phyloP scores from a whole-genome alignment of 2,329 filamentous ascomycete genomes.

The Pseudocercospora pini-densiflorae region DNA sequence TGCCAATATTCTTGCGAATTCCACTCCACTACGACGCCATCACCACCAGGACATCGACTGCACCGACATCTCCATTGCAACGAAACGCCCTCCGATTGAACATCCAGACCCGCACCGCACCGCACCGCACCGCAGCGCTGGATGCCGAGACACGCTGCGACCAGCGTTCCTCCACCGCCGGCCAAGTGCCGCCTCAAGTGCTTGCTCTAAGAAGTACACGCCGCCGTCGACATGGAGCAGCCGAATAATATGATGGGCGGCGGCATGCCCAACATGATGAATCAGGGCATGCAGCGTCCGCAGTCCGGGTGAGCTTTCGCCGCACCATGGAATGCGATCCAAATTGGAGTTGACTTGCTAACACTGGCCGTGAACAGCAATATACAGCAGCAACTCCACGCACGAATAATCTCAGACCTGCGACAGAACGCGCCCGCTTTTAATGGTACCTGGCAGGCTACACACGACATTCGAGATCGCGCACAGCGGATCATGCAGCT shows the following conservation, averaged over 20 bases:
- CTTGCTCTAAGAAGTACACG: background rate
- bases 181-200: conserved; percentile 8
- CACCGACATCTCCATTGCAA: conserved; percentile 1
- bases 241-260: background rate
- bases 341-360: background rate
- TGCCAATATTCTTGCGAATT: background rate
- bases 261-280: conserved; percentile 8
- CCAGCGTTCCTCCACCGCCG: background rate
- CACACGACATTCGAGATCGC: conserved; percentile 36
- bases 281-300: conserved; percentile 30
- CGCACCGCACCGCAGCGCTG: conserved; percentile 7
- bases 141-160: conserved; percentile 12
- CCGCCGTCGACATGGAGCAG: conserved; percentile 15
- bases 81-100: background rate
- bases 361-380: conserved; percentile 14
- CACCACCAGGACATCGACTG: background rate
- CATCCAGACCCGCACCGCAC: conserved; percentile 4
- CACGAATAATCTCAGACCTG: conserved; percentile 35
- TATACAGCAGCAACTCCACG: conserved; percentile 33
- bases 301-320: conserved; percentile 23
- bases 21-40: background rate
- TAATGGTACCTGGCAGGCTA: conserved; percentile 39
- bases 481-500: conserved; percentile 38
- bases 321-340: background rate
- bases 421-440: conserved; percentile 25